Base-by-base conservation (phyloP, 2,329 filamentous ascomycete species). In the Clarireedia paspali region DNA sequence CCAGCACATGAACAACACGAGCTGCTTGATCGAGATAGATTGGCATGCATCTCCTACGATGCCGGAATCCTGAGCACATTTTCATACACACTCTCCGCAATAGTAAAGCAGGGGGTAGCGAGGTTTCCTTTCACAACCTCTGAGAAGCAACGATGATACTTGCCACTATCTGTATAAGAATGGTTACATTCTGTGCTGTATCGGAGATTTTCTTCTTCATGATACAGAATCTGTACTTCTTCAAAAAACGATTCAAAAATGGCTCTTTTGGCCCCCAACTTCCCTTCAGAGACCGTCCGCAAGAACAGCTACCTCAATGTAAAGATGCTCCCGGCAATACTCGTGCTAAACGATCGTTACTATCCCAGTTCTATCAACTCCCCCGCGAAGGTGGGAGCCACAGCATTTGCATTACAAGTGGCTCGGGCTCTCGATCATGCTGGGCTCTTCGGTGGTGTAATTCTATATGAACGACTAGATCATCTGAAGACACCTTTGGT, bases 271-370 rank as follows among this genome's bases (percentile, higher is more conserved):
- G 38, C 53, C 47, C 39, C 47, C 40, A 50, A 36, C 14, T 27
- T 15, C 17, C 42, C 34, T 36, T 42, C 47, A 15, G 23, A 42
- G 5, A 49, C 34, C 27, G n/a, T 17, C 39, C 36, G 47, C 36
- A 50, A 38, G 27, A 50, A 50, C 5, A 38, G 20, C 15, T 50
- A 30, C 20, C 20, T n/a, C n/a, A 4, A 12, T 40, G 47, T 20
- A 2, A 55, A 55, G 34, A 55, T 59, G 48, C 58, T 59, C 47
- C 58, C 58, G n/a, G 58, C 56, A 2, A 58, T 59, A 23, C 44
- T 58, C 23, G 47, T 59, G 10, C 27, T 59, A 34, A 59, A 59
- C 44, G 47, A 46, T 23, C 48, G 50, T 12, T 59, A 59, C 51
- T 56, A 55, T 53, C 56, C 58, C 7, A 50, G 44, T 47, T 55